Conservation (phyloP, 2,329 filamentous ascomycete genomes). For the Plectosphaerella sp. region DNA sequence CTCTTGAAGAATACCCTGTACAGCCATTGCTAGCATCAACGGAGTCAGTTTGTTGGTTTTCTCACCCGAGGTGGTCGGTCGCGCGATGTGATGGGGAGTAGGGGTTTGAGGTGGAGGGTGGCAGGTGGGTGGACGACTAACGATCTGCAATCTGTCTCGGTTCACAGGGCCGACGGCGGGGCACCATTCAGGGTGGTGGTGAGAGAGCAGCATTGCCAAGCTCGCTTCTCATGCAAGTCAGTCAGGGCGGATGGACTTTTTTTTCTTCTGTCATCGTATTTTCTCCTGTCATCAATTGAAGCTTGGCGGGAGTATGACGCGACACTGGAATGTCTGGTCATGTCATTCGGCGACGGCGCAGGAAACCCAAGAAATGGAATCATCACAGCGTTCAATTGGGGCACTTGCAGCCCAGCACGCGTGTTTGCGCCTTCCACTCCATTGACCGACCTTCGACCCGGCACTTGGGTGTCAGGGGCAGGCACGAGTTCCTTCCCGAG, state of each 20-base stretch:
- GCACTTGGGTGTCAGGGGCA: too few species aligned
- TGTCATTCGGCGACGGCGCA: too few species aligned
- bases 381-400: too few species aligned
- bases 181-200: not conserved
- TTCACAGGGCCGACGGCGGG: not conserved
- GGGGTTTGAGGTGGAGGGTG: not conserved
- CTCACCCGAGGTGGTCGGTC: not conserved
- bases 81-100: not conserved
- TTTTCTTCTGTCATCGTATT: not conserved
- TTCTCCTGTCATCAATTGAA: not conserved
- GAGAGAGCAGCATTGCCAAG: not conserved
- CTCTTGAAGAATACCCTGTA: not conserved
- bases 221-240: not conserved
- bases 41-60: not conserved
- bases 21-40: not conserved
- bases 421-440: too few species aligned
- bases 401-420: too few species aligned
- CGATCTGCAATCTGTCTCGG: not conserved
- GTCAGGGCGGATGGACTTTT: not conserved
- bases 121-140: too few species aligned
- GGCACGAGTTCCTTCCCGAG: too few species aligned
- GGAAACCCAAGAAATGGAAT: too few species aligned
- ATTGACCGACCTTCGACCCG: too few species aligned
- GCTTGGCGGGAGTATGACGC: too few species aligned
- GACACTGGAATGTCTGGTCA: too few species aligned